Conservation (phyloP, 441 rosid genomes). For the Populus trichocarpa region DNA sequence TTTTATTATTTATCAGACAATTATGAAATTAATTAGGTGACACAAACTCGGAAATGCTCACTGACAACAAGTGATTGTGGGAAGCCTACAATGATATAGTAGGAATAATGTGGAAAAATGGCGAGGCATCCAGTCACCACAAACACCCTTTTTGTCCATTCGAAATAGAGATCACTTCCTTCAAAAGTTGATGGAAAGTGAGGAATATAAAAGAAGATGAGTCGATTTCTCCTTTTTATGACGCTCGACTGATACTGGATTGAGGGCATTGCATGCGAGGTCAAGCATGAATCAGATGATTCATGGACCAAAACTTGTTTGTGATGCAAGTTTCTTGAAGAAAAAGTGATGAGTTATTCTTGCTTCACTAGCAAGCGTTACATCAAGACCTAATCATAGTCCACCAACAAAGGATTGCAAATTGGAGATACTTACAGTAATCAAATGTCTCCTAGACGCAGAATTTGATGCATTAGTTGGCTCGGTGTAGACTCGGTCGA, state of each 20-base stretch:
- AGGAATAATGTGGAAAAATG: not conserved
- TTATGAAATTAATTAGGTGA: too few species aligned
- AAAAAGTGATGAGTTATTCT: not conserved
- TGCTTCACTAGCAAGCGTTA: not conserved
- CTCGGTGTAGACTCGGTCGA: too few species aligned
- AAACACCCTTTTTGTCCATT: not conserved
- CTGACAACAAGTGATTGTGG: too few species aligned
- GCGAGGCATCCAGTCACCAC: constrained; percentile 5
- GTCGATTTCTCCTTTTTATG: not conserved
- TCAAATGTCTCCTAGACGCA: not conserved
- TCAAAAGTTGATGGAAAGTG: not conserved
- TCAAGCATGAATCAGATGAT: not conserved
- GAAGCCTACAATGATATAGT: too few species aligned
- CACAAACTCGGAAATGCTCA: too few species aligned
- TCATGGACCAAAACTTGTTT: constrained; percentile 1
- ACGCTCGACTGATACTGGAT: too few species aligned
- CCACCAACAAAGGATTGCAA: not conserved
- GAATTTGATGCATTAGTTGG: not conserved
- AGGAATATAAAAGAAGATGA: not conserved
- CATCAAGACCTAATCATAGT: not conserved
- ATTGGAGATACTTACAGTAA: not conserved
- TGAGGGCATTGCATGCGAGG: not conserved
- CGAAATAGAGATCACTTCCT: not conserved
- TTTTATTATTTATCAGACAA: too few species aligned
- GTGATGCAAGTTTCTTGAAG: constrained; percentile 8